Base-by-base conservation (phyloP, 148 eudicot species). In the Dianthus caryophyllus region DNA sequence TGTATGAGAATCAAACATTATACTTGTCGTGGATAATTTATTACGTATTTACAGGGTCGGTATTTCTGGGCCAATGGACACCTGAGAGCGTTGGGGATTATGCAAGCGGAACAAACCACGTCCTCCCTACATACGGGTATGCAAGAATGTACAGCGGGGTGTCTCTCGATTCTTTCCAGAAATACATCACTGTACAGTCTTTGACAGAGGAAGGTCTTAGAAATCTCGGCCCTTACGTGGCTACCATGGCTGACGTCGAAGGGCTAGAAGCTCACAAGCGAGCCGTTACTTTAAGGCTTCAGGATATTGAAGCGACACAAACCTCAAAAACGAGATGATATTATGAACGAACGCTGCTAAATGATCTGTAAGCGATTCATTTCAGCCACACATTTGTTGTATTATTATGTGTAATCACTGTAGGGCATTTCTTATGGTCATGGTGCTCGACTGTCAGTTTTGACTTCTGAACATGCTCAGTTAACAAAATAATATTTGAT, bases 41-140 rank as follows among this genome's bases (percentile, higher is more conserved):
- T 57, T 5, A 33, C 1, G 50, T 13, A 5, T 55, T 13, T 64
- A 67, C 88, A 88, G 99, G 99, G 30, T 95, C 99, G 2, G 97
- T 95, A 60, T 95, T 90, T 73, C 69, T 95, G 75, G 99, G 99
- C 66, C 93, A 78, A 72, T 95, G 99, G 99, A 95, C 99, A 20
- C 99, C 99, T 0, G 99, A 88, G 80, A 90, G 99, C 71, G 99
- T 95, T 1, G 99, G 99, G 57, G 99, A 95, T 65, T 95, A 95
- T 70, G 99, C 99, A 30, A 95, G 99, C 65, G 99, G 97, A 61
- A 90, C 99, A 38, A 94, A 90, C 70, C 99, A 94, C 51, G 99
- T 95, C 51, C 97, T 95, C 66, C 99, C 99, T 26, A 95, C 99
- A 62, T 95, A 95, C 22, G 97, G 99, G 20, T 95, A 95, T 71